Base-by-base conservation (phyloP, 1,284 basidiomycete species). In the Papiliotrema laurentii region DNA sequence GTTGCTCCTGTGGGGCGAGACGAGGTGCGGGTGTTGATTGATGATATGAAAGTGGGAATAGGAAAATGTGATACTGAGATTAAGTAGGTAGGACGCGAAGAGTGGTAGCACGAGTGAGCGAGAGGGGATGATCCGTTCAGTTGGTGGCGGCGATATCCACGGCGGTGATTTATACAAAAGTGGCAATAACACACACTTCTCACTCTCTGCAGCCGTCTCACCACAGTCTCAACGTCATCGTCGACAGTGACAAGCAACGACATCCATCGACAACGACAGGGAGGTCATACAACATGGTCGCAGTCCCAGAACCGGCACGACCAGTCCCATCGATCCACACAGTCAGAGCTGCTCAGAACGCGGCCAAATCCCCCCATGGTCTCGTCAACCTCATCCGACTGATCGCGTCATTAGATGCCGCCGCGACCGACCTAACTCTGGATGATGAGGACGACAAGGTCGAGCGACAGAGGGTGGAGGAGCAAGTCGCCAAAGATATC, bases 361-460 rank as follows among this genome's bases (percentile, higher is more conserved):
- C 68, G 0, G 65, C 67, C 3, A 51, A 33, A 5, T 60, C 59
- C 18, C 64, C 60, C 9, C 69, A 72, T 45, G 69, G 60, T 10
- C 51, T 67, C 11, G 55, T 72, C 49, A 74, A 74, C 50, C 55
- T 71, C 16, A 65, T 64, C 16, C 63, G 72, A 2, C 53, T 74
- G n/a, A 59, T 71, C 34, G 58, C 59, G 30, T 60, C 65, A 0
- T 61, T 73, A 16, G 54, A 66, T 16, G 38, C 9, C 18, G 54
- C 58, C 39, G 53, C 56, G 48, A 26, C 41, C 21, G 13, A 28
- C 13, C 19, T 46, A 24, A 55, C 53, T 5, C 43, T 36, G 6
- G 56, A 58, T 33, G 55, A 59, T 24, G 50, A 55, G 16, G 49
- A 43, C 21, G 46, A 39, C 13, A 45, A 42, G 16, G 18, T 44